Evolutionary conservation across 2,329 filamentous ascomycete genomes (phyloP), one percentile per base, ranked within the genome.

Genomic region (Colletotrichum somersetense): DNA sequence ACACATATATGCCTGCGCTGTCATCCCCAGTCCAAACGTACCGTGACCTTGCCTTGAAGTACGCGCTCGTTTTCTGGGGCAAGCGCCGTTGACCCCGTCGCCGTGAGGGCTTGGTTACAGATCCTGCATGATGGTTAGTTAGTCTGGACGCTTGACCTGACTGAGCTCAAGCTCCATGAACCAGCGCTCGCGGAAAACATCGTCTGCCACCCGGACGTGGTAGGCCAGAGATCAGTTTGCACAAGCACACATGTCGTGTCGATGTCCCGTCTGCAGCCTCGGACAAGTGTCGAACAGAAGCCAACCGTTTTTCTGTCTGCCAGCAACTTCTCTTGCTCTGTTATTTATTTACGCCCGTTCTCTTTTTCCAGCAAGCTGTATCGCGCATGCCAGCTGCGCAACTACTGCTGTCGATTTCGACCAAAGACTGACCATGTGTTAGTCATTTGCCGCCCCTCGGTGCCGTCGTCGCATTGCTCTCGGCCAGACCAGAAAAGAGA

Each of bases 81-180:
- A 69, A 30, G 44, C 30, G 42, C 30, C 12, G 23, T 44, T n/a
- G 46, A 23, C 59, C 53, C 53, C 26, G 46, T 20, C 12, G 44
- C 33, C 12, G 40, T 64, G 53, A 63, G 53, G 46, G 33, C 42
- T 52, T 38, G 52, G 33, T 48, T 52, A 33, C 50, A 42, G 50
- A 48, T 38, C 53, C 35, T 67, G 38, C 52, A 30, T n/a, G 53
- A 59, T n/a, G 46, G 14, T 42, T 14, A 30, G 38, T 26, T 26
- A 30, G 30, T n/a, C 20, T 40, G 38, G 40, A 40, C 61, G 67
- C 71, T 57, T 73, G 33, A 14, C 59, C 62, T 35, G 23, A 52
- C 61, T 62, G 50, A 56, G 61, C 58, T 59, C 66, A 72, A 70
- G 46, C 59, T 71, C 26, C 44, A 33, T 38, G 40, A 50, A 10